Evolutionary conservation across 345 rosid genomes (phyloP).

Genomic region (Brassica nigra): DNA sequence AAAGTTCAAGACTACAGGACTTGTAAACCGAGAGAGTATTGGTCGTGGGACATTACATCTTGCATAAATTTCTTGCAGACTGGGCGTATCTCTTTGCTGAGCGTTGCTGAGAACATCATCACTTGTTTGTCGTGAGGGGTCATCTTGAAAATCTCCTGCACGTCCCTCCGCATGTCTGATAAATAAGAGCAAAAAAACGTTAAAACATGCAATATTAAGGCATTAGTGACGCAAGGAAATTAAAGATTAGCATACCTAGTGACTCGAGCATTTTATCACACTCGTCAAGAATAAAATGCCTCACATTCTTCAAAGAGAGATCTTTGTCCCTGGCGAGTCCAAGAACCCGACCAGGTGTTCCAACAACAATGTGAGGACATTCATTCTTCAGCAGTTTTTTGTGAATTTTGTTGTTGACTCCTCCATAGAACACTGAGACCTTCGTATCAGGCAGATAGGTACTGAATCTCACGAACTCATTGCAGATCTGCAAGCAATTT

Average conservation of each 20-base stretch:
- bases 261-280: constrained; percentile 99
- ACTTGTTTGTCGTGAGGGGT: constrained; percentile 99
- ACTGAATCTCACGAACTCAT: constrained; percentile 97
- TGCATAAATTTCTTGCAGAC: constrained; percentile 99
- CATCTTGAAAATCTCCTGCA: constrained; percentile 98
- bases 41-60: constrained; percentile 91
- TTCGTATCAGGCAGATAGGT: constrained; percentile 87
- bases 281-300: constrained; percentile 99
- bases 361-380: constrained; percentile 98
- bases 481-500: constrained; percentile 67
- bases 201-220: background rate
- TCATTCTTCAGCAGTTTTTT: constrained; percentile 94
- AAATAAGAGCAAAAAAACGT: background rate
- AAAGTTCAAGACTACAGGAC: constrained; percentile 47
- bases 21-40: constrained; percentile 61
- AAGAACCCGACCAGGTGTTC: constrained; percentile 97
- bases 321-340: constrained; percentile 90
- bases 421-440: constrained; percentile 96
- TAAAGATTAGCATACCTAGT: constrained; percentile 54
- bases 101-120: constrained; percentile 99
- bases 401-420: constrained; percentile 89
- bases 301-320: constrained; percentile 96
- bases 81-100: constrained; percentile 99
- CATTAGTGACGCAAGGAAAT: background rate
- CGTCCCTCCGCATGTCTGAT: constrained; percentile 95